Percentiles rank a stretch among this genome's conserved stretches.
These are phyloP conservation scores for Psidium guajava DNA, from an alignment of 345 rosid species.

Conservation along the genomic window DNA sequence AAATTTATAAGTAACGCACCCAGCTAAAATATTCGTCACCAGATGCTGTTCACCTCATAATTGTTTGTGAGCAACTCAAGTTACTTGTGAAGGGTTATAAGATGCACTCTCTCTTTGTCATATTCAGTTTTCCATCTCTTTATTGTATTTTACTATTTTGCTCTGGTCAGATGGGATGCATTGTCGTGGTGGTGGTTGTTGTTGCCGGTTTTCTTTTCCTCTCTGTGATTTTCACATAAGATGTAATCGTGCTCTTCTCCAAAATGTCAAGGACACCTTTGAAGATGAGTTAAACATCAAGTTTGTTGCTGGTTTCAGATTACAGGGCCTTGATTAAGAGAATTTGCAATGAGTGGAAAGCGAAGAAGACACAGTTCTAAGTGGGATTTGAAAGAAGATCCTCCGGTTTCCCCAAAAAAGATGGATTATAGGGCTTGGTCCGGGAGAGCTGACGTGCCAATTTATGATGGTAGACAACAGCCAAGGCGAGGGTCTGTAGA, in stretches of 20 bases:
- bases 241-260: not conserved
- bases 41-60: not conserved
- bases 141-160: not conserved
- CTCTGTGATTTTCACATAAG: not conserved
- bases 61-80: not conserved
- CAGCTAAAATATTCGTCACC: not conserved
- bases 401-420: constrained; percentile 26
- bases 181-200: not conserved
- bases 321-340: not conserved
- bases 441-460: constrained; percentile 21
- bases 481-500: constrained; percentile 30
- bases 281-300: not conserved
- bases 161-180: not conserved
- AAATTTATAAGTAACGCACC: not conserved
- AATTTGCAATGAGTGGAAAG: constrained; percentile 40
- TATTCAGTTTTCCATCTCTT: not conserved
- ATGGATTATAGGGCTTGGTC: constrained; percentile 18
- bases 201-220: not conserved
- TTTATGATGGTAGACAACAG: constrained; percentile 3
- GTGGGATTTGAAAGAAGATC: constrained; percentile 74
- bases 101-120: not conserved
- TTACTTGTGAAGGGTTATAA: not conserved
- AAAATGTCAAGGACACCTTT: not conserved
- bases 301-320: not conserved
- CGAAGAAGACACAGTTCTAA: constrained; percentile 57